phyloP scores from a whole-genome alignment of 2,329 filamentous ascomycete genomes.

The Scleromitrula shiraiana region DNA sequence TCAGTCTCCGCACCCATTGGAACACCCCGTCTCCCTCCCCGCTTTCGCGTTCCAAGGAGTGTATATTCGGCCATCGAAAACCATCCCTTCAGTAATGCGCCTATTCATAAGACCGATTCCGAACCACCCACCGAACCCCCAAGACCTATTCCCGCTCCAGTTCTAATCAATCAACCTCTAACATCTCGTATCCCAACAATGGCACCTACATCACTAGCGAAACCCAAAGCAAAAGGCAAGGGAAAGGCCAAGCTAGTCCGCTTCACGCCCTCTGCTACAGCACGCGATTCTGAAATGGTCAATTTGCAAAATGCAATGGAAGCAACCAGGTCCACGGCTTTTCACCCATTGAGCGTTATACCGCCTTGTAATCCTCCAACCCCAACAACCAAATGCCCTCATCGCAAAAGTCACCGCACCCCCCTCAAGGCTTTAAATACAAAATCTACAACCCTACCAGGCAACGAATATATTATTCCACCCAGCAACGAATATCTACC shows the following conservation, averaged over 20 bases:
- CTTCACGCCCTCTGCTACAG: conserved; percentile 7
- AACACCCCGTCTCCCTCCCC: conserved; percentile 4
- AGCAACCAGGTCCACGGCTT: conserved; percentile 5
- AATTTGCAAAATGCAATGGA: conserved; percentile 8
- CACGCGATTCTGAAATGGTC: conserved; percentile 5
- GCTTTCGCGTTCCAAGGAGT: conserved; percentile 27
- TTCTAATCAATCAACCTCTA: neutral
- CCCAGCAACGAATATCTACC: neutral
- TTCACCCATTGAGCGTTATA: conserved; percentile 1
- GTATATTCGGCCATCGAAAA: conserved; percentile 24
- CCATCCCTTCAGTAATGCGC: conserved; percentile 26
- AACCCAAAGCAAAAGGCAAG: neutral
- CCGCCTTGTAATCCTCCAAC: neutral
- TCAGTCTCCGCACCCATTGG: conserved; percentile 1
- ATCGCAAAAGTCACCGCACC: neutral
- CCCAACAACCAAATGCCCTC: neutral
- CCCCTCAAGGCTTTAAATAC: neutral
- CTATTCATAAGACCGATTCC: conserved; percentile 13
- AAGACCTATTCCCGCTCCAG: neutral
- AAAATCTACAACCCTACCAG: neutral
- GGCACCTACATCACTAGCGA: neutral
- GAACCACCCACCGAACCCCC: neutral
- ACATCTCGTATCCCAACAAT: neutral
- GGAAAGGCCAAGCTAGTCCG: conserved; percentile 2
- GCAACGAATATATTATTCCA: neutral